A percentile compares a stretch with the other conserved stretches of the same genome.
Conservation (phyloP, 306 rosid genomes). For the Castanea mollissima region DNA sequence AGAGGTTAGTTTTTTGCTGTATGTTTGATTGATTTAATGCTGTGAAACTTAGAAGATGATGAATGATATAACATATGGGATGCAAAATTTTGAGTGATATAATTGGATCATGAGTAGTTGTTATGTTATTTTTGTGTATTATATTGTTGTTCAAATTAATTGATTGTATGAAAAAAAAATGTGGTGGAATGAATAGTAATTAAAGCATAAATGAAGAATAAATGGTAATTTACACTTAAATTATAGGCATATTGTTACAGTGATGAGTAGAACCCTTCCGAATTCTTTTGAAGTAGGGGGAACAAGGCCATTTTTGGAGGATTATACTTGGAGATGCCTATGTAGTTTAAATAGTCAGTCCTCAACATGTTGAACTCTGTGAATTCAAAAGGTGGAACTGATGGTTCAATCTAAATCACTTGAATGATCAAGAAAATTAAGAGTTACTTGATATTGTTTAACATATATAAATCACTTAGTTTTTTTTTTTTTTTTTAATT, state of each 20-base stretch:
- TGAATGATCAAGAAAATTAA: neutral
- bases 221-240: neutral
- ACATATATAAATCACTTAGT: neutral
- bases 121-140: neutral
- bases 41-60: slow-evolving; percentile 11
- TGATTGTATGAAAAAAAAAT: neutral
- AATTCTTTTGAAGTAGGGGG: neutral
- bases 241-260: neutral
- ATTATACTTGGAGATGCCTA: neutral
- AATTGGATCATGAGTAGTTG: neutral
- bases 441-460: neutral
- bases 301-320: neutral
- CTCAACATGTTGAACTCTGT: neutral
- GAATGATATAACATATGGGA: neutral
- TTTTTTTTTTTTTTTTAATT: too few relatives aligned
- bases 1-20: slow-evolving; percentile 47
- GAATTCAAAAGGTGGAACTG: neutral
- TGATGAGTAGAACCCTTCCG: neutral
- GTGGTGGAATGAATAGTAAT: neutral
- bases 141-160: neutral
- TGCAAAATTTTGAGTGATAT: neutral
- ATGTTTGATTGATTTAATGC: neutral
- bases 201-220: neutral
- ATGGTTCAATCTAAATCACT: neutral
- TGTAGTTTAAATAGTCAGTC: neutral